A percentile compares a stretch with the other conserved stretches of the same genome.
phyloP scores from a whole-genome alignment of 768 basidiomycete genomes.

The Podaxis pistillaris region DNA sequence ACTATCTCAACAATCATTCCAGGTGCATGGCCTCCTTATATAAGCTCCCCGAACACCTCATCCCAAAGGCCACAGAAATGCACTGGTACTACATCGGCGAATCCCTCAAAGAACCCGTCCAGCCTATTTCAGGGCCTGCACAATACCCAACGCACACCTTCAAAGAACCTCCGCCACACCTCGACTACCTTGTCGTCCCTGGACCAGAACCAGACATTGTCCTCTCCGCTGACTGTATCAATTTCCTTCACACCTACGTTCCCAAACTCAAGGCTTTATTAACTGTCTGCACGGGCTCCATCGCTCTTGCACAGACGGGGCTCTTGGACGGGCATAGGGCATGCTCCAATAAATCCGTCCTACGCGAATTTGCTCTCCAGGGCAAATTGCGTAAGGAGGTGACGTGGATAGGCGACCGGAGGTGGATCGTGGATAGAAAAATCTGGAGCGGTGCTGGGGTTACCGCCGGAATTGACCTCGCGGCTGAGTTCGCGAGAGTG shows the following conservation, averaged over 20 bases:
- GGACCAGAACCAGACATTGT: constrained; percentile 19
- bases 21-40: constrained; percentile 1
- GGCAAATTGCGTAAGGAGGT: constrained; percentile 22
- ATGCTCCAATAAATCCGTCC: constrained; percentile 22
- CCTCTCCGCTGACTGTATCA: constrained; percentile 16
- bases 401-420: constrained; percentile 27
- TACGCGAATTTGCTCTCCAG: constrained; percentile 10
- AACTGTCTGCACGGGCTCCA: constrained; percentile 25
- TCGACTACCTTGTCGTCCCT: constrained; percentile 27
- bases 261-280: constrained; percentile 22
- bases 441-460: constrained; percentile 27
- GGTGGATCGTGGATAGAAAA: constrained; percentile 28
- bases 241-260: constrained; percentile 19
- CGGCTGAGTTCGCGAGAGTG: constrained; percentile 25
- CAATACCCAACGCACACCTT: constrained; percentile 23
- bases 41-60: constrained; percentile 7
- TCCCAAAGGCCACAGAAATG: constrained; percentile 21
- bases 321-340: constrained; percentile 25
- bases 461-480: constrained; percentile 27
- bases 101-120: constrained; percentile 14
- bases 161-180: constrained; percentile 17
- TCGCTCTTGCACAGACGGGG: constrained; percentile 22
- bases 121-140: constrained; percentile 19
- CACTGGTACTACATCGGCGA: constrained; percentile 26
- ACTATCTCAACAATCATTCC: constrained; percentile 25